Evolutionary conservation across 2,329 filamentous ascomycete species (phyloP), one percentile per base, ranked within the genome.

Genomic region (Botrytis deweyae): DNA sequence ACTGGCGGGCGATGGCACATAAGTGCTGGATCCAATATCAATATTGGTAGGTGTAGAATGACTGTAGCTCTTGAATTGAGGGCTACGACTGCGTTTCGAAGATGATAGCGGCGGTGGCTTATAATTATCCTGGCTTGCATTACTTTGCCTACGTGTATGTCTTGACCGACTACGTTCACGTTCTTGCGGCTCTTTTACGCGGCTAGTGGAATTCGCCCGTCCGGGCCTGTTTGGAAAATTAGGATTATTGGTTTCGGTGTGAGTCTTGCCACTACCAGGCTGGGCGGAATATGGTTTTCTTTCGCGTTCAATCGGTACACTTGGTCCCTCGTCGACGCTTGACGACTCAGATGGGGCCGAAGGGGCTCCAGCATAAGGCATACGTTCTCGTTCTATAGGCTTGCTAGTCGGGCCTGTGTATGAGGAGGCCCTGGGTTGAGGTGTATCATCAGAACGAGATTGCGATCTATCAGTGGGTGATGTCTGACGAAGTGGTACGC

Each of bases 251-350:
- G 78, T 76, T 18, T 85, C 84, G 25, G 86, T 84, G 74, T 90
- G 87, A 4, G 84, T 80, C 79, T 90, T 91, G 12, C 89, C 90
- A 40, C 82, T 84, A 16, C 89, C 89, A 25, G 89, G 88, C 38
- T 87, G 86, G 1, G 87, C 87, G 40, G 82, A 84, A 78, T 92
- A 92, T 0, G 90, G 90, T 75, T 92, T 88, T 55, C 90, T 84
- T 78, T 92, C 88, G 9, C 90, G 87, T 78, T 92, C 90, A 65
- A 92, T 87, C 1, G 88, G 88, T 70, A 69, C 18, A 16, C 16
- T 29, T n/a, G 71, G 33, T 0, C 84, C 75, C 42, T 84, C 83
- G n/a, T 85, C 82, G 33, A 81, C 81, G 55, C 82, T 83, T 29
- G 83, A 81, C 22, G 84, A 80, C 8, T 81, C 79, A n/a, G 81